These are phyloP conservation scores for Lactuca saligna DNA, from an alignment of 129 eudicot species.

Conservation along the genomic window DNA sequence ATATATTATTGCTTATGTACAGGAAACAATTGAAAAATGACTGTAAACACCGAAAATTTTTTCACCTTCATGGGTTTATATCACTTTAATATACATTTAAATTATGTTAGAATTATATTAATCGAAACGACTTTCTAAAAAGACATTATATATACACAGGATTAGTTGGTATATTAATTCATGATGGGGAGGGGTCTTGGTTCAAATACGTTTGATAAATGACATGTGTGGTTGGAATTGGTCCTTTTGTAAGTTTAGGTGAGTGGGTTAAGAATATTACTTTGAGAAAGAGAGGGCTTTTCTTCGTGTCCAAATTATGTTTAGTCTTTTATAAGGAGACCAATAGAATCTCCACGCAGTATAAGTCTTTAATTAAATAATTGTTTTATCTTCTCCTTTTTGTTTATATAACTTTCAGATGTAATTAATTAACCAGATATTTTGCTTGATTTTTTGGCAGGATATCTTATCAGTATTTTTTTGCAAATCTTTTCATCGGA, in stretches of 20 bases:
- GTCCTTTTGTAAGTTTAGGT: conserved; percentile 21
- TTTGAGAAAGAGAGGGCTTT: conserved; percentile 32
- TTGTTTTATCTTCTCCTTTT: conserved; percentile 1
- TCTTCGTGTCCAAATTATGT: conserved; percentile 26
- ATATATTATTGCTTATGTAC: conserved; percentile 20
- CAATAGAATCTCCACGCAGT: conserved; percentile 24
- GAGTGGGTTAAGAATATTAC: conserved; percentile 40
- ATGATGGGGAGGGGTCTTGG: conserved; percentile 1
- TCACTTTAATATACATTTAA: conserved; percentile 1
- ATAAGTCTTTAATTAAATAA: conserved; percentile 12
- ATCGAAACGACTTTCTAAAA: background rate
- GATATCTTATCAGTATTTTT: background rate
- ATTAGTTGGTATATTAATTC: conserved; percentile 1
- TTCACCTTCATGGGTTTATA: conserved; percentile 6
- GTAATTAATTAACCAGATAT: background rate
- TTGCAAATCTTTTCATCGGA: background rate
- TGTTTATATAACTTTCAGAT: background rate
- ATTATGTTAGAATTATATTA: background rate
- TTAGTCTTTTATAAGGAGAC: conserved; percentile 39
- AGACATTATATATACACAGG: background rate
- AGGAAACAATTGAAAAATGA: conserved; percentile 16
- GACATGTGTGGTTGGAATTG: conserved; percentile 29
- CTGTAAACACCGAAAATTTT: background rate
- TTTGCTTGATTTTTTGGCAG: background rate
- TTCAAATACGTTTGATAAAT: conserved; percentile 1